These are phyloP conservation scores for Apiotrichum mycotoxinovorans DNA, from an alignment of 1,284 basidiomycete genomes.

Conservation along the genomic window DNA sequence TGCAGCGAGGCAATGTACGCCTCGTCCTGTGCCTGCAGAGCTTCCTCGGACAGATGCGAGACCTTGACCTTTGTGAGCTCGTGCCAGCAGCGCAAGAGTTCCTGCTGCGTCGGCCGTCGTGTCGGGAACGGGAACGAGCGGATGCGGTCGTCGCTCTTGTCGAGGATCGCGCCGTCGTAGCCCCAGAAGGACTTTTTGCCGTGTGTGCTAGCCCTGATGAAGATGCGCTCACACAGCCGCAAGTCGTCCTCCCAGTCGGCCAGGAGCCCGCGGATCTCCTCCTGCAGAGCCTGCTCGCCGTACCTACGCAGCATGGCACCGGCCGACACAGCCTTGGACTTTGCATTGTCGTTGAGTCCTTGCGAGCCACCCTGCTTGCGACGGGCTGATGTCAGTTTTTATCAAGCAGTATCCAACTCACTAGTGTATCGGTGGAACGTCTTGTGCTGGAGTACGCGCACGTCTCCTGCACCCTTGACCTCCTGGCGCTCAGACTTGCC, in stretches of 20 bases:
- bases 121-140: slow-evolving; percentile 92
- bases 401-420: slow-evolving; percentile 45
- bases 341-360: slow-evolving; percentile 84
- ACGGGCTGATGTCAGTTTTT: slow-evolving; percentile 60
- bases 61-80: slow-evolving; percentile 84
- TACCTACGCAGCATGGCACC: slow-evolving; percentile 92
- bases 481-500: slow-evolving; percentile 58
- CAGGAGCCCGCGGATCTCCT: slow-evolving; percentile 83
- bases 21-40: slow-evolving; percentile 78
- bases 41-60: slow-evolving; percentile 80
- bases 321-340: slow-evolving; percentile 88
- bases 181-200: slow-evolving; percentile 84
- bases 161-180: slow-evolving; percentile 66
- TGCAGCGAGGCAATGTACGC: slow-evolving; percentile 74
- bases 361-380: slow-evolving; percentile 97
- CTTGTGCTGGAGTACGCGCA: slow-evolving; percentile 83
- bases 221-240: slow-evolving; percentile 74
- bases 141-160: slow-evolving; percentile 69
- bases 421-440: slow-evolving; percentile 99
- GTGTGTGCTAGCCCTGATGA: slow-evolving; percentile 78
- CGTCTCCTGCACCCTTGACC: slow-evolving; percentile 56
- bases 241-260: slow-evolving; percentile 82
- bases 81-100: slow-evolving; percentile 78
- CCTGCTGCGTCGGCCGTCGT: slow-evolving; percentile 87
- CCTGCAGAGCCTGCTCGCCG: slow-evolving; percentile 86